Percentiles rank a stretch among this genome's conserved stretches.
Evolutionary conservation across 306 rosid species (phyloP).

Genomic region (Casuarina glauca): DNA sequence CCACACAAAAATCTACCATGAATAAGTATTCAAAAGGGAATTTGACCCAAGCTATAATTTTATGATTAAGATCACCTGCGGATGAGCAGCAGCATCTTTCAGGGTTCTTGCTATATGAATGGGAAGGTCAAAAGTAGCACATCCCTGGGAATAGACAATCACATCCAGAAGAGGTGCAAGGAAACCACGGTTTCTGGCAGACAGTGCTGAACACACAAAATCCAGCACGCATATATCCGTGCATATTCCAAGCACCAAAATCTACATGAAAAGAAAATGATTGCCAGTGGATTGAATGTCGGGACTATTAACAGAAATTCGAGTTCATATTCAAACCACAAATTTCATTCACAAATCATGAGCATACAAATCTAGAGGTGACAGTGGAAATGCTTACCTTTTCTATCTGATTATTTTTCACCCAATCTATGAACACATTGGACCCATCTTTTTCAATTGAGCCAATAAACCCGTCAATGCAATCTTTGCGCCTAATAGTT

Average conservation of each 20-base stretch:
- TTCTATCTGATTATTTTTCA: conserved; percentile 71
- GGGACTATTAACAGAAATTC: conserved; percentile 3
- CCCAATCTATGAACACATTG: conserved; percentile 80
- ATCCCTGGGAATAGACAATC: conserved; percentile 74
- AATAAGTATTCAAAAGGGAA: not conserved
- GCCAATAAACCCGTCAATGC: conserved; percentile 75
- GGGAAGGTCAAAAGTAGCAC: conserved; percentile 81
- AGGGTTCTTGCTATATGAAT: conserved; percentile 57
- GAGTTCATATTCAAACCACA: not conserved
- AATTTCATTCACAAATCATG: not conserved
- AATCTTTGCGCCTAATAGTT: conserved; percentile 75
- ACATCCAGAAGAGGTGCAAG: conserved; percentile 83
- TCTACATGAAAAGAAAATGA: conserved; percentile 42
- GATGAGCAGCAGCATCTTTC: conserved; percentile 68
- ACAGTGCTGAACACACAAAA: conserved; percentile 65
- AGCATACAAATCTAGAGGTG: not conserved
- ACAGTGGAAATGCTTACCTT: conserved; percentile 43
- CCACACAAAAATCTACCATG: not conserved
- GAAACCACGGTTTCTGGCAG: conserved; percentile 66
- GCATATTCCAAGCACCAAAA: conserved; percentile 85
- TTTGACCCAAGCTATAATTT: not conserved
- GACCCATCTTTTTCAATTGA: conserved; percentile 69
- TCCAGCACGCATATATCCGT: conserved; percentile 90
- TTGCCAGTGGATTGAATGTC: conserved; percentile 7
- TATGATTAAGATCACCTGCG: conserved; percentile 58